Evolutionary conservation across 257 asterid genomes (phyloP), one percentile per base, ranked within the genome.

Genomic region (Craterostigma plantagineum): DNA sequence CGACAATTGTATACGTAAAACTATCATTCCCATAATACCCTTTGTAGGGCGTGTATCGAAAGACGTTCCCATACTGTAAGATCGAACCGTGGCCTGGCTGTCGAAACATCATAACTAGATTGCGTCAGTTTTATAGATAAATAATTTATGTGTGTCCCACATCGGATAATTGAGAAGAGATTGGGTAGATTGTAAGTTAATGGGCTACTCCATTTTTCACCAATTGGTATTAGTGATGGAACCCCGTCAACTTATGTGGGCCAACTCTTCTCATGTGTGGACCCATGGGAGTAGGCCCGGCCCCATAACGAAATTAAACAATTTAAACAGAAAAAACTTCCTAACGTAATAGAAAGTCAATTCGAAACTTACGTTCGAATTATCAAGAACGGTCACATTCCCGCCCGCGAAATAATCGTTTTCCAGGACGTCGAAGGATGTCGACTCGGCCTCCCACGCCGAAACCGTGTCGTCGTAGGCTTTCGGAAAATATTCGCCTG

Each of bases 381-480:
- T 60, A 36, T 79, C 74, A 45, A 61, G n/a, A 61, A 82, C 55
- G 23, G 68, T 79, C 48, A 87, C 81, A 48, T 69, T 76, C 15
- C 73, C 83, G 57, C 72, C 75, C 4, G 71, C 65, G 57, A 70
- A 68, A 53, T 63, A 79, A 60, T 82, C 98, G 11, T 87, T 87
- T 10, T 60, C 65, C 14, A 79, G 45, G 49, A 65, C 73, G 54
- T 82, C 54, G 46, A 87, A 74, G 46, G 73, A 81, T 35, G 64
- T 47, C 13, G 95, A 79, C 60, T 87, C 98, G 45, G 76, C 91
- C 76, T 82, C 95, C 98, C 95, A 87, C 15, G 81, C 77, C 3
- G 67, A 55, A 13, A 79, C 49, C 0, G 67, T 63, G 50, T 87
- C 93, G 15, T 76, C 57, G 50, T 48, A 49, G 35, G 57, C 81